A percentile compares a stretch with the other conserved stretches of the same genome.
These are phyloP conservation scores for Ceratocystis cubensis DNA, from an alignment of 2,329 filamentous ascomycete species.

Conservation along the genomic window DNA sequence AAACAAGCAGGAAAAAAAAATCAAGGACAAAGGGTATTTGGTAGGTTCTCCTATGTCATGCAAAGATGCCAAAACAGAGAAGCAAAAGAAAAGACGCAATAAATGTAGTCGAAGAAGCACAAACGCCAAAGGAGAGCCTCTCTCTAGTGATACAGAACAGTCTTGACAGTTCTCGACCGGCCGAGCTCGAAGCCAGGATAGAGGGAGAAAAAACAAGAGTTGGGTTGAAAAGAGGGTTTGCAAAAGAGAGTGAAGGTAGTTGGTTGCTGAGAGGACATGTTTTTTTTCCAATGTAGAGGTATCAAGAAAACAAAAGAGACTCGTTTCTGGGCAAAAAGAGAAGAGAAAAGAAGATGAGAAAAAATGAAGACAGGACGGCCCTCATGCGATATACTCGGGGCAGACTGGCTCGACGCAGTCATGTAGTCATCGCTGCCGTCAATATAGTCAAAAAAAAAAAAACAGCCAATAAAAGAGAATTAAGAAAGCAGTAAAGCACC, in stretches of 20 bases:
- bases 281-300: background rate
- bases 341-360: background rate
- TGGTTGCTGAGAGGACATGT: constrained; percentile 15
- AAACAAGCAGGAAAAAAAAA: background rate
- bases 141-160: constrained; percentile 19
- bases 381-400: background rate
- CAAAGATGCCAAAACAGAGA: constrained; percentile 8
- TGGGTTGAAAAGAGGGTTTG: constrained; percentile 7
- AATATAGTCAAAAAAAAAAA: background rate
- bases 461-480: background rate
- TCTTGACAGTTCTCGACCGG: background rate
- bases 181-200: background rate
- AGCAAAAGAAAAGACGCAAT: constrained; percentile 10
- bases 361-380: constrained; percentile 3
- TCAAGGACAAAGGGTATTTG: background rate
- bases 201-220: background rate
- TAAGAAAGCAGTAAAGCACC: background rate
- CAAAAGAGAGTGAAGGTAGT: constrained; percentile 19
- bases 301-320: constrained; percentile 13
- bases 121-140: constrained; percentile 17
- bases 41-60: background rate
- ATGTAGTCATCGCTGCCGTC: background rate
- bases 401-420: background rate
- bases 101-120: background rate
- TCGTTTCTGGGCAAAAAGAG: constrained; percentile 6